Percentiles rank a stretch among this genome's conserved stretches.
phyloP scores from a whole-genome alignment of 805 yeast genomes.

The Vanderwaltozyma yarrowii region DNA sequence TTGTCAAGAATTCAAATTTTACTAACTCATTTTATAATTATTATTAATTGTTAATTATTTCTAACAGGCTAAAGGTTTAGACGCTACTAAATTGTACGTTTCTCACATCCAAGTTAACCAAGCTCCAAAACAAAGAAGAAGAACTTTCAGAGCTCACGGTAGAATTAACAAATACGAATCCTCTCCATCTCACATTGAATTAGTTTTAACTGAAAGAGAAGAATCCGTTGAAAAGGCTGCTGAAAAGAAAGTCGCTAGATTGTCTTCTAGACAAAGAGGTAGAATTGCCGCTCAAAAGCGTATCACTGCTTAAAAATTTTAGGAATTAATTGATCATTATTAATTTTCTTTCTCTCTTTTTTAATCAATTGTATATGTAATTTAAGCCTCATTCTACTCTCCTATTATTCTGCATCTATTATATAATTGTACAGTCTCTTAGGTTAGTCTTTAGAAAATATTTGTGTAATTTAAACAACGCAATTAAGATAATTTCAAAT shows the following conservation, averaged over 20 bases:
- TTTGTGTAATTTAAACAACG: conserved; percentile 8
- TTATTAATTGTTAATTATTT: too few relatives aligned
- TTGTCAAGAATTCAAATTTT: too few relatives aligned
- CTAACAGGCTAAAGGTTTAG: conserved; percentile 82
- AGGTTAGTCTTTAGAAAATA: conserved; percentile 1
- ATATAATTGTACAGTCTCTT: neutral
- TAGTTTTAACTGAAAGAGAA: conserved; percentile 89
- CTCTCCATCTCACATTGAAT: conserved; percentile 97
- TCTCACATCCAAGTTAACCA: conserved; percentile 99
- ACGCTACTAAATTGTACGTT: conserved; percentile 83
- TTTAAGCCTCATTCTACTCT: conserved; percentile 2
- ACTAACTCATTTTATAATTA: too few relatives aligned
- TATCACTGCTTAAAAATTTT: conserved; percentile 48
- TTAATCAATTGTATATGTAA: conserved; percentile 4
- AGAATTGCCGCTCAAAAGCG: conserved; percentile 84
- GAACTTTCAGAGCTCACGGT: conserved; percentile 99
- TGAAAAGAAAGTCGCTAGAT: conserved; percentile 59
- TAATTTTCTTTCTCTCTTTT: conserved; percentile 2
- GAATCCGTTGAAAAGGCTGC: conserved; percentile 89
- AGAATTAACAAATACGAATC: conserved; percentile 99
- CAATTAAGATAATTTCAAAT: neutral
- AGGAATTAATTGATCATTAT: conserved; percentile 1
- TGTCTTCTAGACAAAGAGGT: conserved; percentile 86
- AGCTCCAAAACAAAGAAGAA: conserved; percentile 99
- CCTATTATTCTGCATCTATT: neutral